Conservation (phyloP, 208 protist genomes). For the Trypanosoma avium region DNA sequence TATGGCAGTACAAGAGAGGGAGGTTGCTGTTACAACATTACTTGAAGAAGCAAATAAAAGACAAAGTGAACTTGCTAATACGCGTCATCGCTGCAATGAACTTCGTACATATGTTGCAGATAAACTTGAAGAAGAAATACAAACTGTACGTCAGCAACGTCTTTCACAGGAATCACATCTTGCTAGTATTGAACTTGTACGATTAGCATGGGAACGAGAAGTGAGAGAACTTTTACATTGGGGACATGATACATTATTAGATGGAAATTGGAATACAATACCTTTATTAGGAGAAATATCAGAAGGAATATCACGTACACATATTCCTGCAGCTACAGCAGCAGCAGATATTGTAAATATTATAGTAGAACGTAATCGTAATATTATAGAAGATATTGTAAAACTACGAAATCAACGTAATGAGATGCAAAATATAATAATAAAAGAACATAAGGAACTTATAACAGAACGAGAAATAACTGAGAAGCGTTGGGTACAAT, state of each 20-base stretch:
- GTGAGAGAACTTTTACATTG: constrained; percentile 54
- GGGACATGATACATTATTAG: constrained; percentile 18
- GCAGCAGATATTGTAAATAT: constrained; percentile 34
- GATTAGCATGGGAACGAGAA: constrained; percentile 53
- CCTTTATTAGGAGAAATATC: too few relatives aligned
- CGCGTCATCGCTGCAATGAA: constrained; percentile 28
- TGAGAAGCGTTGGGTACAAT: constrained; percentile 12
- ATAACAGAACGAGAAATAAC: constrained; percentile 23
- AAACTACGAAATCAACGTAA: not conserved
- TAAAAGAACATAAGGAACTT: constrained; percentile 4
- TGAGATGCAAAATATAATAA: not conserved
- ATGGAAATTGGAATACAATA: constrained; percentile 4
- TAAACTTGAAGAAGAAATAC: constrained; percentile 35
- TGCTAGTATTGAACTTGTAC: constrained; percentile 44
- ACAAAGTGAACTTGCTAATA: constrained; percentile 4
- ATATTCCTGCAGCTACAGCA: constrained; percentile 31
- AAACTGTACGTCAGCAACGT: constrained; percentile 42
- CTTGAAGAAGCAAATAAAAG: constrained; percentile 28
- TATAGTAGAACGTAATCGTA: constrained; percentile 7
- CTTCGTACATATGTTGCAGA: constrained; percentile 26
- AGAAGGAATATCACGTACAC: constrained; percentile 47
- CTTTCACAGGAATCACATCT: constrained; percentile 44
- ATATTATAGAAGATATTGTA: not conserved
- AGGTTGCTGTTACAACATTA: constrained; percentile 29
- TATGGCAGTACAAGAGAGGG: constrained; percentile 48